These are phyloP conservation scores for Vitis hybrid DNA, from an alignment of 177 flowering plant species.

Conservation along the genomic window DNA sequence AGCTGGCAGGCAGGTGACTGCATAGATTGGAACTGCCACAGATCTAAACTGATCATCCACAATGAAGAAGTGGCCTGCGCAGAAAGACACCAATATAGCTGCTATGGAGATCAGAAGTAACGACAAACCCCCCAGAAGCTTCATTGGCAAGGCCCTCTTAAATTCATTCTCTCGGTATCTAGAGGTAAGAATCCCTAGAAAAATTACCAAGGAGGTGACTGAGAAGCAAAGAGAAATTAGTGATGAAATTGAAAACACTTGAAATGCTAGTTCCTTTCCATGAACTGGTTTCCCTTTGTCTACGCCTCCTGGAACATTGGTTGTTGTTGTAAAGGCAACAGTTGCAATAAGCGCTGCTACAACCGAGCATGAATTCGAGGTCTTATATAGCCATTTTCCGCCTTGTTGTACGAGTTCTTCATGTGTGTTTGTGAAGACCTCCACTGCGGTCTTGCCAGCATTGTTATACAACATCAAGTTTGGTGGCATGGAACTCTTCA, in stretches of 20 bases:
- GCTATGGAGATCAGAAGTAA: too few species aligned
- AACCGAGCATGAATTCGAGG: conserved; percentile 21
- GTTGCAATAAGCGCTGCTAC: conserved; percentile 21
- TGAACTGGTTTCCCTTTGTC: conserved; percentile 17
- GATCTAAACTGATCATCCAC: too few species aligned
- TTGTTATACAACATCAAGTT: conserved; percentile 4
- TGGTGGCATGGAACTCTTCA: too few species aligned
- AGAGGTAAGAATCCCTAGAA: conserved; percentile 22
- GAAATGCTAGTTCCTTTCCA: conserved; percentile 9
- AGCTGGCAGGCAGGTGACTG: too few species aligned
- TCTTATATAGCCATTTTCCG: conserved; percentile 21
- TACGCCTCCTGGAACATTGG: conserved; percentile 26
- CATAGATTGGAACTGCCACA: too few species aligned
- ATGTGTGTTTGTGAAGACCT: conserved; percentile 24
- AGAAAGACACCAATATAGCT: too few species aligned
- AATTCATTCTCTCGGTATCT: conserved; percentile 20
- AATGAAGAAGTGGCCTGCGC: too few species aligned
- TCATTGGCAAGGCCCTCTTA: too few species aligned
- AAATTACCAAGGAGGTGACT: conserved; percentile 21
- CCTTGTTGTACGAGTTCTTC: conserved; percentile 5
- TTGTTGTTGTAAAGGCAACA: conserved; percentile 27
- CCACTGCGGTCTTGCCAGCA: conserved; percentile 12
- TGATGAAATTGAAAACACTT: conserved; percentile 20
- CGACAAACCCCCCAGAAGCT: too few species aligned
- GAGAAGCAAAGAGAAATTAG: conserved; percentile 26